Conservation (phyloP, 345 rosid genomes). For the Gossypium herbaceum region DNA sequence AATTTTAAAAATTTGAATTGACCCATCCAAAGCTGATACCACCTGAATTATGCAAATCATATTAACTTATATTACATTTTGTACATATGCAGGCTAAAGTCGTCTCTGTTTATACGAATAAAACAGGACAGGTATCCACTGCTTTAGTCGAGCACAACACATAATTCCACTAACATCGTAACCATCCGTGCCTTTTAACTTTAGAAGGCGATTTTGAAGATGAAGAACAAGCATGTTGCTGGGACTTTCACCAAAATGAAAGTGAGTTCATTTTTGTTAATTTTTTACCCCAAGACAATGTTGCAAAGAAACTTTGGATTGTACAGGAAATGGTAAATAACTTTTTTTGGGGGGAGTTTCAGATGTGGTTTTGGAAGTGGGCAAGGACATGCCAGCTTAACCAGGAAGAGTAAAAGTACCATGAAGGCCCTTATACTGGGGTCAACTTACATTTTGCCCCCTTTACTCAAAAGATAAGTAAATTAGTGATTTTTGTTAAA, state of each 20-base stretch:
- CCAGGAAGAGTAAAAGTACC: slow-evolving; percentile 47
- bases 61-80: neutral
- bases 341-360: slow-evolving; percentile 12
- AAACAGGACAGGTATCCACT: slow-evolving; percentile 51
- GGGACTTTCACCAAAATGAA: slow-evolving; percentile 84
- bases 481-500: too few species aligned
- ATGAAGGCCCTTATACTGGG: too few species aligned
- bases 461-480: too few species aligned
- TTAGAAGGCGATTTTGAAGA: slow-evolving; percentile 72
- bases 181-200: neutral
- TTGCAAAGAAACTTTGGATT: neutral
- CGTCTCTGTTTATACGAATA: slow-evolving; percentile 70
- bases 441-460: too few species aligned
- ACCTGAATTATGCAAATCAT: neutral
- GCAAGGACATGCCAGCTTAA: slow-evolving; percentile 81
- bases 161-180: neutral
- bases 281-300: neutral
- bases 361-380: slow-evolving; percentile 71
- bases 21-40: too few species aligned
- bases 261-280: slow-evolving; percentile 31
- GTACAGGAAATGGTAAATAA: neutral
- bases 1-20: too few species aligned
- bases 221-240: slow-evolving; percentile 81
- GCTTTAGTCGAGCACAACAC: neutral
- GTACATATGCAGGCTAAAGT: slow-evolving; percentile 60